Evolutionary conservation across 345 rosid species (phyloP).

Genomic region (Moringa oleifera): DNA sequence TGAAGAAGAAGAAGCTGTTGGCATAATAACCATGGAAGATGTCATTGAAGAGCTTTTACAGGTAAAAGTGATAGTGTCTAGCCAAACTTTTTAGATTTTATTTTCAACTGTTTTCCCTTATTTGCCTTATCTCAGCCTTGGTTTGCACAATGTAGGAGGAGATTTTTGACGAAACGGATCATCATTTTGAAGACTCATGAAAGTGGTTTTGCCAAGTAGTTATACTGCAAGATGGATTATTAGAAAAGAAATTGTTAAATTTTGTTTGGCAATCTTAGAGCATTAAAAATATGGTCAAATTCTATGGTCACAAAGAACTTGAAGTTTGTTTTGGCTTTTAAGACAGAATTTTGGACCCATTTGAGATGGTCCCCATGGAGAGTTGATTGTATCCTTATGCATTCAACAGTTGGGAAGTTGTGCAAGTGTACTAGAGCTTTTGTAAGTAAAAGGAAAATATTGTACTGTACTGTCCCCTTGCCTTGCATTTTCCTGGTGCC

Average conservation of each 20-base stretch:
- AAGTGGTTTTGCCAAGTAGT: slow-evolving; percentile 1
- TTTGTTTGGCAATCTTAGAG: not conserved
- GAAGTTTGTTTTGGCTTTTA: too few species aligned
- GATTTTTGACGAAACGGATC: slow-evolving; percentile 94
- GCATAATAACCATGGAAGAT: slow-evolving; percentile 97
- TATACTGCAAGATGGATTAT: not conserved
- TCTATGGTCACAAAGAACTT: not conserved
- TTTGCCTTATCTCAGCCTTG: not conserved
- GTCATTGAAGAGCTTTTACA: slow-evolving; percentile 96
- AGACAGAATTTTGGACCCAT: too few species aligned
- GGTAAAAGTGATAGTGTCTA: slow-evolving; percentile 25
- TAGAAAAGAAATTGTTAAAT: slow-evolving; percentile 7
- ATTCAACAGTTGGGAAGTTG: too few species aligned
- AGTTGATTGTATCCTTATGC: too few species aligned
- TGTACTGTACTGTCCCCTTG: too few species aligned
- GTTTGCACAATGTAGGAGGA: slow-evolving; percentile 56
- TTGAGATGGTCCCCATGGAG: too few species aligned
- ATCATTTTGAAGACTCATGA: slow-evolving; percentile 68
- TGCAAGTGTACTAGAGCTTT: too few species aligned
- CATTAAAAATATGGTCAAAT: not conserved
- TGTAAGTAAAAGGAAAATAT: too few species aligned
- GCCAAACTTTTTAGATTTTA: not conserved
- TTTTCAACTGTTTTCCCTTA: not conserved
- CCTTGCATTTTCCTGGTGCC: too few species aligned
- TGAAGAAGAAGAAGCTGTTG: slow-evolving; percentile 91